Evolutionary conservation across 1,284 basidiomycete species (phyloP).

Genomic region (Filobasidium uniguttulatum): DNA sequence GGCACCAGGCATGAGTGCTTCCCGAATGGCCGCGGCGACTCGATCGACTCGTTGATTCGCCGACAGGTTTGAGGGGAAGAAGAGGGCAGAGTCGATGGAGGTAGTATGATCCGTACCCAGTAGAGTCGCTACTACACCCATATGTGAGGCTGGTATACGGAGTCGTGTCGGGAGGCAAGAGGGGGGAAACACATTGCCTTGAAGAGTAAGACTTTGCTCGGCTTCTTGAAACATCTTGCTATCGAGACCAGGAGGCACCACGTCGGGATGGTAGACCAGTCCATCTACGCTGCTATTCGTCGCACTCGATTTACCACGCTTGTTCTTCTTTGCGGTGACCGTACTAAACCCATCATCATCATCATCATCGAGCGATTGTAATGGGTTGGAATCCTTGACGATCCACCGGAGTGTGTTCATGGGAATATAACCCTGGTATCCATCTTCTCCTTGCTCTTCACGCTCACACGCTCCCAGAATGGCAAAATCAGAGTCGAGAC

Average conservation of each 20-base stretch:
- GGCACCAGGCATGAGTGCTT: conserved; percentile 18
- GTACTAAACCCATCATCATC: conserved; percentile 52
- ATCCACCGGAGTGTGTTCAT: conserved; percentile 66
- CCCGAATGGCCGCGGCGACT: conserved; percentile 31
- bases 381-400: too few species aligned
- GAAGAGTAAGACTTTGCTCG: conserved; percentile 34
- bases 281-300: conserved; percentile 3
- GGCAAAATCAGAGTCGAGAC: conserved; percentile 69
- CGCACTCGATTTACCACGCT: conserved; percentile 1
- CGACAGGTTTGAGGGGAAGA: conserved; percentile 21
- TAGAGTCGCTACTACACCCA: conserved; percentile 71
- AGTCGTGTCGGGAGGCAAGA: conserved; percentile 50
- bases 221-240: background rate
- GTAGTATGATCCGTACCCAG: conserved; percentile 72
- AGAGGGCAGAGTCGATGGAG: conserved; percentile 32
- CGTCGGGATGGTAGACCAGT: too few species aligned
- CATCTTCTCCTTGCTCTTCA: conserved; percentile 43
- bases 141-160: conserved; percentile 52
- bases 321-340: conserved; percentile 30
- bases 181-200: conserved; percentile 52
- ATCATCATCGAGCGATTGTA: too few species aligned
- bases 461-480: conserved; percentile 58
- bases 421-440: conserved; percentile 54
- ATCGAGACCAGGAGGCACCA: background rate
- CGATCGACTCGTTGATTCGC: conserved; percentile 28